Conservation (phyloP, 2,329 filamentous ascomycete genomes). For the Penicillium sclerotigenum region DNA sequence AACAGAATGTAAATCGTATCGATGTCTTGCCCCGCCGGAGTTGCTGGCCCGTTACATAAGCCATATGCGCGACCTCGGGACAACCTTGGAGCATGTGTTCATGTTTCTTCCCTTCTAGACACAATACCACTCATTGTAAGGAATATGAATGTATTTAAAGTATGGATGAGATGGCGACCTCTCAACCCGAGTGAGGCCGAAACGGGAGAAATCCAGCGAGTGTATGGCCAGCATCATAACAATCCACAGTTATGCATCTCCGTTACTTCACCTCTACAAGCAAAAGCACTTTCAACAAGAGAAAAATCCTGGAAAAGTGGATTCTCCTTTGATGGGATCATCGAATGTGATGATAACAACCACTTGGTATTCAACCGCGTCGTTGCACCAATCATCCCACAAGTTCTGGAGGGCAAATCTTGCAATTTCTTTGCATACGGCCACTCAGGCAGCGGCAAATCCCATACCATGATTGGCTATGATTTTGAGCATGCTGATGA, state of each 20-base stretch:
- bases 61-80: background rate
- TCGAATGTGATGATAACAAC: slow-evolving; percentile 24
- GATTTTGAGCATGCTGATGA: slow-evolving; percentile 35
- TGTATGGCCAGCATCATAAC: background rate
- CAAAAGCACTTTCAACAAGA: background rate
- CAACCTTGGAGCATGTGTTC: too few species aligned
- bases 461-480: slow-evolving; percentile 46
- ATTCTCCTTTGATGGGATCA: slow-evolving; percentile 21
- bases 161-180: slow-evolving; percentile 9
- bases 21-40: background rate
- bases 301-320: slow-evolving; percentile 27
- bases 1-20: too few species aligned
- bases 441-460: slow-evolving; percentile 44
- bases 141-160: background rate
- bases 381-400: slow-evolving; percentile 35
- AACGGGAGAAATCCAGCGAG: background rate
- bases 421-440: slow-evolving; percentile 48
- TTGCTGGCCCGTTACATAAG: background rate
- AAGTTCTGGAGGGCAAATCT: slow-evolving; percentile 34
- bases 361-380: slow-evolving; percentile 29
- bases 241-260: background rate
- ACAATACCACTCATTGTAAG: background rate
- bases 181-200: background rate
- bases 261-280: background rate
- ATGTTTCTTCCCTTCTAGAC: background rate